A percentile compares a stretch with the other conserved stretches of the same genome.
Evolutionary conservation across 495 filamentous ascomycete genomes (phyloP).

Genomic region (Neurospora sp.): DNA sequence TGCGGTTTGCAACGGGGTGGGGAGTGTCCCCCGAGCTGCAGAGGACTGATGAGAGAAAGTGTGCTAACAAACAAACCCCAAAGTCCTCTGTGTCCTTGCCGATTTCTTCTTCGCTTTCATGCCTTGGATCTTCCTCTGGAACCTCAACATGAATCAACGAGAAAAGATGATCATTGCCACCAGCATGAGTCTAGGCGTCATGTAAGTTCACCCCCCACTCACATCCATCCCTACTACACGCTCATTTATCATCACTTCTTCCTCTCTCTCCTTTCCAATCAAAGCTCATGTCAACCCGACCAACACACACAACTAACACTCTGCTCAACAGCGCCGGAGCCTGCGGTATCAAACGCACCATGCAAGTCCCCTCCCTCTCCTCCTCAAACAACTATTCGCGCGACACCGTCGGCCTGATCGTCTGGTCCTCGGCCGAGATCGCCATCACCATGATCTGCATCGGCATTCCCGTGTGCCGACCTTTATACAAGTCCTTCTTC

Average conservation of each 20-base stretch:
- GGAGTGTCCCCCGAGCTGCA: not conserved
- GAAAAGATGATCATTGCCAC: conserved; percentile 38
- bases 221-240: not conserved
- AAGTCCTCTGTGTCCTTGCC: conserved; percentile 8
- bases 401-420: conserved; percentile 8
- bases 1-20: not conserved
- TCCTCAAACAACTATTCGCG: conserved; percentile 9
- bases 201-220: conserved; percentile 22
- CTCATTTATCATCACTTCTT: not conserved
- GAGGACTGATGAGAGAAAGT: not conserved
- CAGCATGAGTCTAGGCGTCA: conserved; percentile 39
- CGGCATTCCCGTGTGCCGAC: conserved; percentile 12
- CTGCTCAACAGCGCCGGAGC: conserved; percentile 11
- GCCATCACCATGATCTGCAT: conserved; percentile 17
- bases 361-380: conserved; percentile 12
- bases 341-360: conserved; percentile 15
- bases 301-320: not conserved
- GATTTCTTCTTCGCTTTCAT: conserved; percentile 38
- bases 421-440: conserved; percentile 16
- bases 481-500: conserved; percentile 8
- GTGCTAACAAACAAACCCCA: not conserved
- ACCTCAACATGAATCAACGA: conserved; percentile 34
- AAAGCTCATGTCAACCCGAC: not conserved
- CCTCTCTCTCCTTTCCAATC: not conserved
- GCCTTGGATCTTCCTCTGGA: conserved; percentile 40